Conservation (phyloP, 2,329 filamentous ascomycete species). For the Sclerotinia minor region DNA sequence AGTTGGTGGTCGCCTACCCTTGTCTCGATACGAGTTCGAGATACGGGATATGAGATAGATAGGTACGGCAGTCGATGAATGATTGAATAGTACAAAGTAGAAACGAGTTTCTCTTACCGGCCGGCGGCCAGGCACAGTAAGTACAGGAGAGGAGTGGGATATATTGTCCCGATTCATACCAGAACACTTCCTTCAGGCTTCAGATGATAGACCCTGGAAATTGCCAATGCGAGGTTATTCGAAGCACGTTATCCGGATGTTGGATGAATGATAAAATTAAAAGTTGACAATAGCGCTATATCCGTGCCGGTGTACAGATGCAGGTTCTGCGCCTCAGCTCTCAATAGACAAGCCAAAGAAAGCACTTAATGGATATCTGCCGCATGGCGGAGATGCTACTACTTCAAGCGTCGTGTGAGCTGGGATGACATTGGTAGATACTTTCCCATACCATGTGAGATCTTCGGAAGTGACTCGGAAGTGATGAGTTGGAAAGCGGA, state of each 20-base stretch:
- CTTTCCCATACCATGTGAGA: background rate
- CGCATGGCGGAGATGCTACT: slow-evolving; percentile 4
- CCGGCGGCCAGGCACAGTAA: background rate
- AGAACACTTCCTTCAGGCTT: slow-evolving; percentile 4
- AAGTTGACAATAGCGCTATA: background rate
- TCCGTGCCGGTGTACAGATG: background rate
- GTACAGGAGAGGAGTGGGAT: background rate
- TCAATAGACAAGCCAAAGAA: too few species aligned
- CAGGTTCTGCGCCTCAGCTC: background rate
- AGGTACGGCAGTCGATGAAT: background rate
- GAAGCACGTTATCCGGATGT: background rate
- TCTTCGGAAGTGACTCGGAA: slow-evolving; percentile 9
- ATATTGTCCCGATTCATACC: background rate
- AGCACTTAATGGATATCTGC: background rate
- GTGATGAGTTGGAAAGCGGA: background rate
- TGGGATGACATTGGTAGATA: background rate
- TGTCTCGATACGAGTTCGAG: background rate
- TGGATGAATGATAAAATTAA: background rate
- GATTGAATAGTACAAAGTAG: background rate
- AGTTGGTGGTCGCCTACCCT: too few species aligned
- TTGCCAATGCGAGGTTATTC: background rate
- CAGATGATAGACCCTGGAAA: background rate
- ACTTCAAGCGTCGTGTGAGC: background rate
- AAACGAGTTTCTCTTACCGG: background rate
- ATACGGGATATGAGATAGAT: background rate